Conservation (phyloP, 371 early-diverging fungal species). For the Apophysomyces trapeziformis region DNA sequence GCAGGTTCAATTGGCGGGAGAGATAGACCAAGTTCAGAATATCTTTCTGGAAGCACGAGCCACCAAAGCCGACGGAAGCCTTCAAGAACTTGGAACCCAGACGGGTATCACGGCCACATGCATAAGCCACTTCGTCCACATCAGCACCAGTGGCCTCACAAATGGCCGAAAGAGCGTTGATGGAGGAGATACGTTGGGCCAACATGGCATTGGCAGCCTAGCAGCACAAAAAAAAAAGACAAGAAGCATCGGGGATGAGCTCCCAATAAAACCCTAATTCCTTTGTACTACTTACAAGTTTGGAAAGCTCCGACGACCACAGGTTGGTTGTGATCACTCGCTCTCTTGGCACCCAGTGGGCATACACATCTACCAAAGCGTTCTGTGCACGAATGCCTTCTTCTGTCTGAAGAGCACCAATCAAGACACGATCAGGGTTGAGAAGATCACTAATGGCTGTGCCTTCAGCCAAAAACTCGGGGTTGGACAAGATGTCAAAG, state of each 20-base stretch:
- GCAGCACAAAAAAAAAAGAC: slow-evolving; percentile 11
- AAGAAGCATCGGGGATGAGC: not conserved
- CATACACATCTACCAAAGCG: slow-evolving; percentile 79
- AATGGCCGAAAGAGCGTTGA: slow-evolving; percentile 91
- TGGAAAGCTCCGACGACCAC: slow-evolving; percentile 95
- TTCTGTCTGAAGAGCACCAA: slow-evolving; percentile 84
- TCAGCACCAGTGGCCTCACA: slow-evolving; percentile 97
- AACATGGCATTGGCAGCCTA: slow-evolving; percentile 95
- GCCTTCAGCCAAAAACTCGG: slow-evolving; percentile 97
- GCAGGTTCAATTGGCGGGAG: slow-evolving; percentile 79
- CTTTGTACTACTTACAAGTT: slow-evolving; percentile 64
- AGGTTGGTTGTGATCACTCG: slow-evolving; percentile 90
- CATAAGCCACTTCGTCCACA: slow-evolving; percentile 94
- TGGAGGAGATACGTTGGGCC: slow-evolving; percentile 94
- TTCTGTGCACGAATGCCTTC: slow-evolving; percentile 81
- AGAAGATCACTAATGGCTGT: slow-evolving; percentile 88
- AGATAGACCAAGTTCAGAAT: slow-evolving; percentile 92
- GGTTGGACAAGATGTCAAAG: slow-evolving; percentile 94
- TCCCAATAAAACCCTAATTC: not conserved
- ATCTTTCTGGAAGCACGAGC: slow-evolving; percentile 97
- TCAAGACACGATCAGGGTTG: slow-evolving; percentile 92
- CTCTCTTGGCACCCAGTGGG: slow-evolving; percentile 83
- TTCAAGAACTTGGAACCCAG: slow-evolving; percentile 93
- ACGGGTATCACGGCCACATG: slow-evolving; percentile 87
- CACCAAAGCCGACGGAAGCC: slow-evolving; percentile 95